Evolutionary conservation across 78 protist genomes (phyloP).

Genomic region (Planoprotostelium fungivorum): DNA sequence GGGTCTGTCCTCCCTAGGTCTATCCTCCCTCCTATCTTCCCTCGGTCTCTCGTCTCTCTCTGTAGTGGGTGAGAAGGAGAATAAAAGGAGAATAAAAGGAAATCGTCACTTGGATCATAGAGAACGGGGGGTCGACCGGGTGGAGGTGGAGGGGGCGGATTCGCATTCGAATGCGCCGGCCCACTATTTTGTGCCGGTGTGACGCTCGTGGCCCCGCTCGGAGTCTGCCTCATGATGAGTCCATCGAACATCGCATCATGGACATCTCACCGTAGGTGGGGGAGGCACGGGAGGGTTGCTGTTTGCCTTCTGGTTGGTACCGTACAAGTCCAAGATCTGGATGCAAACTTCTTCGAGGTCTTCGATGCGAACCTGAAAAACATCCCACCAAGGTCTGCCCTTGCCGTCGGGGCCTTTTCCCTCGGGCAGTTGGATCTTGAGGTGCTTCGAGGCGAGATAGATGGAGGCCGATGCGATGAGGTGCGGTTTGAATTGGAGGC

Average conservation of each 20-base stretch:
- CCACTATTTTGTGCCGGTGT: neutral
- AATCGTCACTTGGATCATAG: neutral
- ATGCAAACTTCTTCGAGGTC: neutral
- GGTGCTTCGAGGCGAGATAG: slow-evolving; percentile 31
- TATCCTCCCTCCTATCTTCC: neutral
- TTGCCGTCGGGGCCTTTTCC: slow-evolving; percentile 20
- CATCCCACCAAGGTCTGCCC: slow-evolving; percentile 75
- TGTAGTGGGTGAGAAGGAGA: neutral
- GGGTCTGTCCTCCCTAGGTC: neutral
- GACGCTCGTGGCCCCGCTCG: neutral
- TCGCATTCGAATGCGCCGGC: neutral
- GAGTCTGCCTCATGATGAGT: neutral
- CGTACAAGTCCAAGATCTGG: neutral
- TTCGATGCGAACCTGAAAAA: slow-evolving; percentile 25
- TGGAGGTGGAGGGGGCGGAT: neutral
- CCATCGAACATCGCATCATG: neutral
- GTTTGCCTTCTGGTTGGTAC: neutral
- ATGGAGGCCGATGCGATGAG: slow-evolving; percentile 57
- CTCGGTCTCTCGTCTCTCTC: neutral
- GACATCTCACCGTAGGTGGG: neutral
- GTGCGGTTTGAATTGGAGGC: slow-evolving; percentile 65
- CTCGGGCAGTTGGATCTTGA: slow-evolving; percentile 21
- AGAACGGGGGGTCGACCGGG: neutral
- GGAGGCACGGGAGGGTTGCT: neutral
- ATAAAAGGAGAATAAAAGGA: neutral